Percentiles rank a stretch among this genome's conserved stretches.
phyloP scores from a whole-genome alignment of 768 basidiomycete species.

The Mycena olivaceomarginata region DNA sequence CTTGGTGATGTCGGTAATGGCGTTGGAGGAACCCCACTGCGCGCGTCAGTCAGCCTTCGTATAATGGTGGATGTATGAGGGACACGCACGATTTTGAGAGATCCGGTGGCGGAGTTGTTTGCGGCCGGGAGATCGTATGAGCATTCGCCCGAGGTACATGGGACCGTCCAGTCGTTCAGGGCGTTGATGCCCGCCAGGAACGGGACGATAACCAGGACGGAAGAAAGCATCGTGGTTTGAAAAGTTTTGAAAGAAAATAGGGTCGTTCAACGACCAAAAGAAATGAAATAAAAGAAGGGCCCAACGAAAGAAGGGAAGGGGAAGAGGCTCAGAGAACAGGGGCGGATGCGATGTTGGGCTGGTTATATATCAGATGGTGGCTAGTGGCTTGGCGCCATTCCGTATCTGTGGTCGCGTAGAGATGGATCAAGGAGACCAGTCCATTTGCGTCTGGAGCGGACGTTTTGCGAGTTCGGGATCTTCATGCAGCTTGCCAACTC shows the following conservation, averaged over 20 bases:
- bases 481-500: too few relatives aligned
- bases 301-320: neutral
- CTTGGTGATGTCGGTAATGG: conserved; percentile 61
- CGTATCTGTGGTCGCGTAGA: too few relatives aligned
- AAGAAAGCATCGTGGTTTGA: conserved; percentile 20
- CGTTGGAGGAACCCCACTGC: conserved; percentile 46
- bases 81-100: conserved; percentile 31
- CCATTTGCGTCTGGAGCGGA: too few relatives aligned
- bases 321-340: neutral
- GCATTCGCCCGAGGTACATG: conserved; percentile 36
- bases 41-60: too few relatives aligned
- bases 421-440: too few relatives aligned
- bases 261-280: conserved; percentile 30
- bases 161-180: conserved; percentile 40
- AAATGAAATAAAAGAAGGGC: neutral
- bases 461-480: too few relatives aligned
- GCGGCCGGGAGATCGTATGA: conserved; percentile 29
- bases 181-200: conserved; percentile 30
- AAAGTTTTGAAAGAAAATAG: neutral
- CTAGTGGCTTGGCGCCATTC: neutral
- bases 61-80: neutral
- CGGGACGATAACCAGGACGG: conserved; percentile 11
- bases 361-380: neutral
- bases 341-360: neutral
- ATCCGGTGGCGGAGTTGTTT: conserved; percentile 3